These are phyloP conservation scores for Pythium biforme DNA, from an alignment of 352 stramenopile species.

Conservation along the genomic window DNA sequence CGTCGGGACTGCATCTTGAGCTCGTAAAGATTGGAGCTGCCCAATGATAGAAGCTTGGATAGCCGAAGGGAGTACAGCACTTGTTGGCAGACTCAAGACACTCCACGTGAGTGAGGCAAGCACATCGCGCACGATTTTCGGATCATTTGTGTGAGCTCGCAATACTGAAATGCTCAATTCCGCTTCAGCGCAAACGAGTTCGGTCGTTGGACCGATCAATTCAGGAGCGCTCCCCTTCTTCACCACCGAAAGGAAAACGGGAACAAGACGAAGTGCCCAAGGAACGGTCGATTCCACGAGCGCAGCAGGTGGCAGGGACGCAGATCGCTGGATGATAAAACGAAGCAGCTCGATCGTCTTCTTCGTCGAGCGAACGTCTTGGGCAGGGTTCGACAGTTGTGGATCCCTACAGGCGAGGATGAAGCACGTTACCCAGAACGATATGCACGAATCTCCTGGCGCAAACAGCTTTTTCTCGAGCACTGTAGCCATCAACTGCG, in stretches of 20 bases:
- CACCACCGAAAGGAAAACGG: slow-evolving; percentile 4
- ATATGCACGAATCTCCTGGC: neutral
- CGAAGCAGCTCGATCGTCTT: slow-evolving; percentile 12
- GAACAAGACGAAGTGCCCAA: neutral
- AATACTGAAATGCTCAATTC: neutral
- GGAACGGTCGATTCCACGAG: neutral
- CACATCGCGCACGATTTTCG: neutral
- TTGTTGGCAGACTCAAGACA: neutral
- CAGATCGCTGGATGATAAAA: neutral
- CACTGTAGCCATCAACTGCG: slow-evolving; percentile 12
- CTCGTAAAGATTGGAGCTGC: neutral
- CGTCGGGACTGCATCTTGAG: neutral
- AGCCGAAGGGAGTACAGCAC: neutral
- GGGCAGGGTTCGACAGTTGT: neutral
- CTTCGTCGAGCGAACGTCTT: neutral
- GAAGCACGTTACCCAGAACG: slow-evolving; percentile 27
- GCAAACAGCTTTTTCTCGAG: slow-evolving; percentile 12
- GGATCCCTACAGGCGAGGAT: slow-evolving; percentile 22
- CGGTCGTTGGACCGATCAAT: neutral
- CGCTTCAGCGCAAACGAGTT: slow-evolving; percentile 6
- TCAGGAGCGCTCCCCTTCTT: neutral
- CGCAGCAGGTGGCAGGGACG: neutral
- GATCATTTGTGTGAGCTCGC: neutral
- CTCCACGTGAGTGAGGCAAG: slow-evolving; percentile 8
- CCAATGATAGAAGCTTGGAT: slow-evolving; percentile 2